Evolutionary conservation across 2,329 filamentous ascomycete genomes (phyloP), one percentile per base, ranked within the genome.

Genomic region (Biscogniauxia sp.): DNA sequence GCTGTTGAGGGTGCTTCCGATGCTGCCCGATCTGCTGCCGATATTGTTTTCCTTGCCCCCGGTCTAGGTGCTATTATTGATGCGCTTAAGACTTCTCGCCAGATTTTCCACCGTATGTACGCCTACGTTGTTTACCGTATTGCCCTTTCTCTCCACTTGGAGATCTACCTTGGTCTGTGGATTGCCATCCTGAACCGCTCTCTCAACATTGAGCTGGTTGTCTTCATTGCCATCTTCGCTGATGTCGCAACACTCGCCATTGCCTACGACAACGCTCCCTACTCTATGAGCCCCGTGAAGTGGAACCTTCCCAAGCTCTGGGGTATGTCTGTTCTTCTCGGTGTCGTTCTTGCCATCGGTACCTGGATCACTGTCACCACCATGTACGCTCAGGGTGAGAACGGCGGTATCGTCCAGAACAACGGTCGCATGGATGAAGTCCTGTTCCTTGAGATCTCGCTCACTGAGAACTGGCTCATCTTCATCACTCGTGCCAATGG

Each of bases 91-190:
- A 96, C 91, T 68, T 94, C 92, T 32, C 91, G 93, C 72, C 92
- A 96, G 77, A 96, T 97, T 77, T 96, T 96, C 84, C 92, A 96
- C 81, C 91, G 93, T 72, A 96, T 97, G 92, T 95, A 96, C 80
- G 90, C 92, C 62, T 97, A 96, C 81, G 91, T 97, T 68, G 90
- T 96, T 72, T 96, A 96, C 82, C 91, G 93, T 85, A 96, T 97
- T 73, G 92, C 93, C 54, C 81, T 97, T 72, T 96, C 92, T 17
- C 87, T 96, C 66, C 93, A 97, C 76, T 84, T 96, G 73, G 92
- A 95, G 80, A 91, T 96, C 75, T 96, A 93, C 84, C 85, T 96
- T 55, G 92, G 92, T 75, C 86, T 96, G 61, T 96, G 92, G 92
- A 95, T 96, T 70, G 90, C 90, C 70, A 93, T 94, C 69, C 82